Percentiles rank a stretch among this genome's conserved stretches.
These are phyloP conservation scores for Phialocephala subalpina DNA, from an alignment of 2,329 filamentous ascomycete genomes.

Conservation along the genomic window DNA sequence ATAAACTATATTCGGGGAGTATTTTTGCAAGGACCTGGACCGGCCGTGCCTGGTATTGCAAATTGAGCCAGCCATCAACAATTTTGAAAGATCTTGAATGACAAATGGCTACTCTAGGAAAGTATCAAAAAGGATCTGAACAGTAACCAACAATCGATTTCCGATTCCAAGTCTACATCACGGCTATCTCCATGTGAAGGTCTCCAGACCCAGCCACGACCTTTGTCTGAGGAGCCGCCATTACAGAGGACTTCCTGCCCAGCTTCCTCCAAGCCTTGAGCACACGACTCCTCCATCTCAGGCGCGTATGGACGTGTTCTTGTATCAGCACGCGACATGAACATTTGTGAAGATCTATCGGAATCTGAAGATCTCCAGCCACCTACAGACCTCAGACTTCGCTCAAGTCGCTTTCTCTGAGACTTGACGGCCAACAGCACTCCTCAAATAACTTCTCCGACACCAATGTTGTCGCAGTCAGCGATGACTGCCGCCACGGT, in stretches of 20 bases:
- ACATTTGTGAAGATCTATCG: slow-evolving; percentile 14
- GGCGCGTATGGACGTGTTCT: slow-evolving; percentile 15
- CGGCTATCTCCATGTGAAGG: slow-evolving; percentile 3
- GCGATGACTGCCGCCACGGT: slow-evolving; percentile 23
- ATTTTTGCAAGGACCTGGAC: not conserved
- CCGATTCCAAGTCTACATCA: not conserved
- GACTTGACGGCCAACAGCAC: not conserved
- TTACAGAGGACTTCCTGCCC: not conserved
- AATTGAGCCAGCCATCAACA: not conserved
- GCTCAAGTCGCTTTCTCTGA: not conserved
- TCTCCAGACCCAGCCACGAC: not conserved
- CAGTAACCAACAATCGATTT: not conserved
- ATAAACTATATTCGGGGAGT: not conserved
- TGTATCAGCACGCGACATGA: slow-evolving; percentile 25
- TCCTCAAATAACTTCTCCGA: slow-evolving; percentile 25
- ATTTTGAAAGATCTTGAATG: not conserved
- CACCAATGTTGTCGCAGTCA: slow-evolving; percentile 27
- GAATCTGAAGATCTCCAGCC: slow-evolving; percentile 8
- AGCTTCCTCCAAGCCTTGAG: not conserved
- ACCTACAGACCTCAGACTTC: not conserved
- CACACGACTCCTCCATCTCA: not conserved
- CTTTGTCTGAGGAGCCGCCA: slow-evolving; percentile 5
- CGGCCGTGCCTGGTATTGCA: not conserved
- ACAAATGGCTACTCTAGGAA: not conserved
- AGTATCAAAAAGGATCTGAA: not conserved